Evolutionary conservation across 2,329 filamentous ascomycete species (phyloP), one percentile per base, ranked within the genome.

Genomic region (Didymosphaeria variabile): DNA sequence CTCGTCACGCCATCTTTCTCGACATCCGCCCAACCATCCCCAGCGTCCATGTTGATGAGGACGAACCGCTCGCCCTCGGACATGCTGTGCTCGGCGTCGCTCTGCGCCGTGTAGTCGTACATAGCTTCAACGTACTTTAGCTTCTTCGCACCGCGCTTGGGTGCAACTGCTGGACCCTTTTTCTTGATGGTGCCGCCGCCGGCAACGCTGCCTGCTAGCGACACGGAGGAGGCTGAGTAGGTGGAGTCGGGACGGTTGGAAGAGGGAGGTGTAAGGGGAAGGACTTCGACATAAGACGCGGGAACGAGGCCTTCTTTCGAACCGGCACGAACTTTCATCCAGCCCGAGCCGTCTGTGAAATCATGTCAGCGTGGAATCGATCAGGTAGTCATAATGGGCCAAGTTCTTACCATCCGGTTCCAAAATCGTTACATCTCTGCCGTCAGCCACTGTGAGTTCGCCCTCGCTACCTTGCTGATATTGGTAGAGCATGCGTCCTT

Each of bases 1-100:
- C 89, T 94, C 52, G 90, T 92, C 44, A 89, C 83, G 1, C 94
- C 94, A 19, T 92, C 93, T 79, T 92, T 93, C 82, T 98, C 95
- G 19, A 99, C 95, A 81, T 98, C 95, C 31, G 90, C 92, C 95
- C 95, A 99, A 0, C 95, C 95, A 81, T 98, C 95, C 1, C 95
- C 95, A 0, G 89, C 86, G 74, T 98, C 94, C 59, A 92, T 89
- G 71, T 90, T 93, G 63, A 97, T 88, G 34, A 99, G 83, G 42
- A 99, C 93, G 72, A 99, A 96, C 55, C 89, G 87, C 79, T 99
- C 95, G 0, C 95, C 95, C 79, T 97, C 94, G 0, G 78, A 77
- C 92, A 99, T 99, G 72, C 86, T 93, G 78, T 94, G 93, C 80
- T 99, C 95, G 8, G 88, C 87, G 6, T 96, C 92, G 67, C 89